phyloP scores from a whole-genome alignment of 805 yeast species.

The Ogataea polymorpha region DNA sequence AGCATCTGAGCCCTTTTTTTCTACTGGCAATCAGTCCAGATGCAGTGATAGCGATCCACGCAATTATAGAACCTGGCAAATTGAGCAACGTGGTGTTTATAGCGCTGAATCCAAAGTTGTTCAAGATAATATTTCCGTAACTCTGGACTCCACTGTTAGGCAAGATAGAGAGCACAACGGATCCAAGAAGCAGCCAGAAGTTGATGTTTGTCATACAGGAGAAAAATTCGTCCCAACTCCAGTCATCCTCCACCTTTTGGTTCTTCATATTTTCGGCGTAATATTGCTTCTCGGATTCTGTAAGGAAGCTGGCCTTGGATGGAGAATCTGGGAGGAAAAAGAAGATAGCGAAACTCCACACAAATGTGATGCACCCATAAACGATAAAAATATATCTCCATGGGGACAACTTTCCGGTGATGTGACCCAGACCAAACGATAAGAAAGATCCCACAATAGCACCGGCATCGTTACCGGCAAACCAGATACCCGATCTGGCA shows the following conservation, averaged over 20 bases:
- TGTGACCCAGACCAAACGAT: conserved; percentile 50
- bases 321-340: conserved; percentile 48
- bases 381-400: conserved; percentile 64
- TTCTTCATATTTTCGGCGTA: conserved; percentile 50
- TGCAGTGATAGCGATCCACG: conserved; percentile 28
- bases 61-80: conserved; percentile 39
- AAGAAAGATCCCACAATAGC: conserved; percentile 47
- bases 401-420: conserved; percentile 40
- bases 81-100: conserved; percentile 33
- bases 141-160: conserved; percentile 45
- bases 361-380: conserved; percentile 56
- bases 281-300: conserved; percentile 39
- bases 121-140: conserved; percentile 41
- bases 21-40: conserved; percentile 28
- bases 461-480: conserved; percentile 46
- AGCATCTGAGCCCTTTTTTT: conserved; percentile 32
- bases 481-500: conserved; percentile 37
- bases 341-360: conserved; percentile 26
- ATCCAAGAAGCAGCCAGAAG: conserved; percentile 45
- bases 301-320: conserved; percentile 41
- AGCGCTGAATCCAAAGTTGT: conserved; percentile 34
- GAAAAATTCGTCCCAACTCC: conserved; percentile 51
- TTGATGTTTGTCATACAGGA: conserved; percentile 50
- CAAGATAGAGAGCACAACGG: conserved; percentile 44
- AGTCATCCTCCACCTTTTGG: conserved; percentile 53